These are phyloP conservation scores for Astraeus odoratus DNA, from an alignment of 768 basidiomycete genomes.

Conservation along the genomic window DNA sequence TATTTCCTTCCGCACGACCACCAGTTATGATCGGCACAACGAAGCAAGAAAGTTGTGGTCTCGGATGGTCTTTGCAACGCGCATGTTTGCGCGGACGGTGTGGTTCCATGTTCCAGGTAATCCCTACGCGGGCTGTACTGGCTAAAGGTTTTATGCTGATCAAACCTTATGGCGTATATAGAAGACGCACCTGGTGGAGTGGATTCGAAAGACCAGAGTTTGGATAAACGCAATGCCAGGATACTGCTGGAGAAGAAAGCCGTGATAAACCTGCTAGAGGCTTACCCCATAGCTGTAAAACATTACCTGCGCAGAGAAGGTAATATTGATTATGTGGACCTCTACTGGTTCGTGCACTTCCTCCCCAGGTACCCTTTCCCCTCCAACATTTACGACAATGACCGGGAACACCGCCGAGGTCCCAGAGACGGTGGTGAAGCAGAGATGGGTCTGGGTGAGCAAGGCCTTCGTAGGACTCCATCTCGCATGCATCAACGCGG, in stretches of 20 bases:
- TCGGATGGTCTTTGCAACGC: constrained; percentile 45
- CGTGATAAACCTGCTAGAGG: constrained; percentile 59
- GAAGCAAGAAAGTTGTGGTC: constrained; percentile 66
- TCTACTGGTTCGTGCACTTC: constrained; percentile 65
- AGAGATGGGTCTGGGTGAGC: background rate
- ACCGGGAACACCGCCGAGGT: background rate
- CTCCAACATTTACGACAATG: constrained; percentile 29
- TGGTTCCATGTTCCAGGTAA: constrained; percentile 66
- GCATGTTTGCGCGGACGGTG: constrained; percentile 52
- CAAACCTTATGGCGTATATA: background rate
- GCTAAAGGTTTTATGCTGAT: constrained; percentile 25
- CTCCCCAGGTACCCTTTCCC: constrained; percentile 57
- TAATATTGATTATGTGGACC: constrained; percentile 32
- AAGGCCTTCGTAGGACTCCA: background rate
- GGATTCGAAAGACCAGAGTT: background rate
- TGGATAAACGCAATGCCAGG: constrained; percentile 35
- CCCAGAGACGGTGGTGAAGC: background rate
- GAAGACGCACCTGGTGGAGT: constrained; percentile 4
- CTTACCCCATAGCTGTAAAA: constrained; percentile 57
- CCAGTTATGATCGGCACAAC: constrained; percentile 68
- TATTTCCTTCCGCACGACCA: constrained; percentile 63
- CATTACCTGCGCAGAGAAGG: constrained; percentile 60
- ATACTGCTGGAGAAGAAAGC: constrained; percentile 62
- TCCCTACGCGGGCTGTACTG: constrained; percentile 13
- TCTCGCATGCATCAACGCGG: background rate